Conservation (phyloP, 345 rosid species). For the Bruguiera sexangula region DNA sequence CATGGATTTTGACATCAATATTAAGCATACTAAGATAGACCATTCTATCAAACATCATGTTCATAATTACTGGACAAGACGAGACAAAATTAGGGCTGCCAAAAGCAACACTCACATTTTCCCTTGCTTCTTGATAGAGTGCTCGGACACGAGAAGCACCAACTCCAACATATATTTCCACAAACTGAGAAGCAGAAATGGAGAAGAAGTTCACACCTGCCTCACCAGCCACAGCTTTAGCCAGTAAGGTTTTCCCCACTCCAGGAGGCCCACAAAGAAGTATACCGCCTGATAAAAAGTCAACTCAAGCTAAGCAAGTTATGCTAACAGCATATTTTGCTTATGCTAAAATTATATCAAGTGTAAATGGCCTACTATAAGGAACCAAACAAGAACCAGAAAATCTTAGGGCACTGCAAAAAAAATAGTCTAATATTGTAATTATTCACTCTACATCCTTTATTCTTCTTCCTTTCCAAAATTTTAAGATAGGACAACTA, state of each 20-base stretch:
- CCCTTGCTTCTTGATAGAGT: constrained; percentile 88
- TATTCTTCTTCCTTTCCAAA: not conserved
- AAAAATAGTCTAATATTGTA: not conserved
- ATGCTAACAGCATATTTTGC: not conserved
- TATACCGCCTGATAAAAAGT: constrained; percentile 69
- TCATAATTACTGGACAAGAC: not conserved
- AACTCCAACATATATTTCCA: constrained; percentile 93
- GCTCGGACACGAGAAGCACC: constrained; percentile 96
- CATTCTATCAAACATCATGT: constrained; percentile 5
- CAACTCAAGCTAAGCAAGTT: constrained; percentile 19
- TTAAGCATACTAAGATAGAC: not conserved
- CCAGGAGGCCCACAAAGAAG: constrained; percentile 96
- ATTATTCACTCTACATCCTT: not conserved
- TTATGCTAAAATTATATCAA: constrained; percentile 4
- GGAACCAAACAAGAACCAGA: too few species aligned
- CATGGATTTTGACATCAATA: not conserved
- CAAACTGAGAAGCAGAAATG: constrained; percentile 96
- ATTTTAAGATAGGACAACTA: not conserved
- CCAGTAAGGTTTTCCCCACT: constrained; percentile 86
- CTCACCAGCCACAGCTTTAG: constrained; percentile 98
- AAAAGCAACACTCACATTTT: constrained; percentile 47
- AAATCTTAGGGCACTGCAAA: too few species aligned
- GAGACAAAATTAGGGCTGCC: constrained; percentile 5
- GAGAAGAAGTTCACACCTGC: constrained; percentile 97
- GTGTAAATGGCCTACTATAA: too few species aligned